Percentiles rank a stretch among this genome's conserved stretches.
phyloP scores from a whole-genome alignment of 2,329 filamentous ascomycete species.

The Fusarium brevicatenulatum region DNA sequence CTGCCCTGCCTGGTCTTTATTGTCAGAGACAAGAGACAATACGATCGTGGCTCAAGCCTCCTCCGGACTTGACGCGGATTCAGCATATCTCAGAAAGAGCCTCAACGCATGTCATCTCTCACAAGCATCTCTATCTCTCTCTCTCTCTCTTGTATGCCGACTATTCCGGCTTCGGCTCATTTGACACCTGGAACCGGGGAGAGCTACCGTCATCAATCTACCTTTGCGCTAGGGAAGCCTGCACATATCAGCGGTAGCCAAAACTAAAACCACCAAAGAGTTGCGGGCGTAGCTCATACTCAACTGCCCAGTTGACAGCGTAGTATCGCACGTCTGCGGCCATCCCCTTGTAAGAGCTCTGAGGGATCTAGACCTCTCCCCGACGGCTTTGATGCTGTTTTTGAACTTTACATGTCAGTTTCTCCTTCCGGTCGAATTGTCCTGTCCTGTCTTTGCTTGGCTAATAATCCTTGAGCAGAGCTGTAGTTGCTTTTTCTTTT shows the following conservation, averaged over 20 bases:
- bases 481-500: background rate
- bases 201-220: conserved; percentile 8
- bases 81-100: background rate
- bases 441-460: background rate
- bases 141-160: background rate
- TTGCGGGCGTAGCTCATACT: conserved; percentile 30
- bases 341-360: conserved; percentile 9
- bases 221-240: conserved; percentile 28
- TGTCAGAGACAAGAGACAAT: background rate
- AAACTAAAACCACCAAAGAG: conserved; percentile 1
- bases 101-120: background rate
- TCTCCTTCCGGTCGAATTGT: background rate
- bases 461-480: background rate
- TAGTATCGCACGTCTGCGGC: conserved; percentile 13
- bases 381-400: background rate
- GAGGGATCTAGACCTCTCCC: conserved; percentile 9
- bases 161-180: conserved; percentile 4
- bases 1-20: background rate
- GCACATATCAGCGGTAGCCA: conserved; percentile 19
- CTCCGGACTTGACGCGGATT: background rate
- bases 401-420: background rate
- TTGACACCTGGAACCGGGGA: background rate
- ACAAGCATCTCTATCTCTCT: background rate
- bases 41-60: background rate
- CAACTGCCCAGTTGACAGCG: conserved; percentile 7